Conservation (phyloP, 148 eudicot species). For the Rhododendron vialii region DNA sequence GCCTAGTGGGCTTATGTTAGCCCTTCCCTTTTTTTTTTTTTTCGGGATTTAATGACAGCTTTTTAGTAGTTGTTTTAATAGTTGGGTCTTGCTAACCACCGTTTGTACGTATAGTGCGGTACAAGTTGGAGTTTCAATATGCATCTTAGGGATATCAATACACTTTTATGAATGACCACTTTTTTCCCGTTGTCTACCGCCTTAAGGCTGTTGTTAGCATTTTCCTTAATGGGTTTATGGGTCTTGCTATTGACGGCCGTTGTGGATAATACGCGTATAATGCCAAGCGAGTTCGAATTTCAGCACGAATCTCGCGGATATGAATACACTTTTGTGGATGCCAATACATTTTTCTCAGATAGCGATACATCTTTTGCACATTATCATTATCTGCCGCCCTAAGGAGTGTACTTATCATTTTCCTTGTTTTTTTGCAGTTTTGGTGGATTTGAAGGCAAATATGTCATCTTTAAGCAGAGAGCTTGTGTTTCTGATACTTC, state of each 20-base stretch:
- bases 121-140: neutral
- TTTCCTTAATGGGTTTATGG: neutral
- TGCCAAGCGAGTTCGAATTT: neutral
- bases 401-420: neutral
- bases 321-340: neutral
- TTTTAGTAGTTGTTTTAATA: neutral
- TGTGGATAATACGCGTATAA: neutral
- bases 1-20: neutral
- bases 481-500: conserved; percentile 81
- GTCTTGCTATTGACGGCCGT: neutral
- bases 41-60: neutral
- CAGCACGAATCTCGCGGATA: too few relatives aligned
- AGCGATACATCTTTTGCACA: neutral
- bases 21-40: neutral
- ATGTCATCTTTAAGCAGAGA: conserved; percentile 91
- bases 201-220: neutral
- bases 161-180: neutral
- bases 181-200: neutral
- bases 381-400: neutral
- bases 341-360: neutral
- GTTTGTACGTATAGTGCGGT: neutral
- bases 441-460: conserved; percentile 10
- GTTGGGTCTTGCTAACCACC: neutral
- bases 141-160: neutral
- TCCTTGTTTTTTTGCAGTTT: neutral